Base-by-base conservation (phyloP, 306 rosid genomes). In the Trifolium pratense region DNA sequence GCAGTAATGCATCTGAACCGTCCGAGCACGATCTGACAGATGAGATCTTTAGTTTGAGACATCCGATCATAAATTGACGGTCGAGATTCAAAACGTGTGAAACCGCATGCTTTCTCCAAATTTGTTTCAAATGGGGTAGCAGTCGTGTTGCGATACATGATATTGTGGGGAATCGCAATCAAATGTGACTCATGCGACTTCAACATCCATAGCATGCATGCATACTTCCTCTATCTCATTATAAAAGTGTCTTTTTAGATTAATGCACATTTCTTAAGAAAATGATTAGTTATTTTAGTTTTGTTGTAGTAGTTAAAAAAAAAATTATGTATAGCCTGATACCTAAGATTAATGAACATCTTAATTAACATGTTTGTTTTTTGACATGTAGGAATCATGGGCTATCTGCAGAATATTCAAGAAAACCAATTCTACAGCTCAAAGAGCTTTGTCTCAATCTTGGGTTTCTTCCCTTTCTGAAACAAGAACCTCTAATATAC, bases 331-430 rank as follows among this genome's bases (percentile, higher is more conserved):
- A 9, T 39, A 2, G 6, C 49, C 7, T 43, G 13, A 13, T 13
- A 10, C 4, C 14, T 40, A n/a, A n/a, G n/a, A n/a, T n/a, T n/a
- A n/a, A n/a, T n/a, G 45, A 3, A 46, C 61, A 7, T 1, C 15
- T 17, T 36, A 36, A 36, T 25, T 39, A 79, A 46, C 66, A 49
- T 23, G 39, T 29, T 9, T 23, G 39, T 29, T 9, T 43, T 67
- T 9, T 56, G 34, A 60, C 10, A 55, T 85, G 81, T 89, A 93
- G 98, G 98, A 89, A 51, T 91, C 96, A 8, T 93, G 97, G 98
- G 98, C 97, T 49, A 90, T 93, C n/a, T 93, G 98, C 71, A 91
- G 97, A 81, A 93, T 93, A 68, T 91, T 93, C 86, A 91, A 93
- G 90, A 93, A 93, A 76, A 86, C 90, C 4, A 93, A 78, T 73